A percentile compares a stretch with the other conserved stretches of the same genome.
Conservation (phyloP, 2,329 filamentous ascomycete species). For the Alternaria ethzedia region DNA sequence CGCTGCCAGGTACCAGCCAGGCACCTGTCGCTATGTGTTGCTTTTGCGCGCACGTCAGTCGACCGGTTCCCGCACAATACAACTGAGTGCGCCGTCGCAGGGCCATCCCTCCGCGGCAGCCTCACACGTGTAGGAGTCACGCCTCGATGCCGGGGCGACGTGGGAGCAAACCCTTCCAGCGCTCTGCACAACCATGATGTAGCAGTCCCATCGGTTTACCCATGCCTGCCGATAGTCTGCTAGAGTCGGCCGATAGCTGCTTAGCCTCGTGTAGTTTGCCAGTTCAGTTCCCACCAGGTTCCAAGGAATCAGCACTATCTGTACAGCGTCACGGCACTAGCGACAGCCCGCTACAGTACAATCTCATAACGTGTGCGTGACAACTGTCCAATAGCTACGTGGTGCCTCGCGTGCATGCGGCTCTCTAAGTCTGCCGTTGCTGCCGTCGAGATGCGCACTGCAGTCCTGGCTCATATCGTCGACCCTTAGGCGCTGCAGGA, state of each 20-base stretch:
- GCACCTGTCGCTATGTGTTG: neutral
- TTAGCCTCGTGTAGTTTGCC: slow-evolving; percentile 10
- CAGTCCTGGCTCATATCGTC: neutral
- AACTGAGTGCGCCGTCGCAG: neutral
- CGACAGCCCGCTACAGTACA: neutral
- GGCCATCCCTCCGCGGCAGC: neutral
- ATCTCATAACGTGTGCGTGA: neutral
- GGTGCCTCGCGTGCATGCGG: slow-evolving; percentile 8
- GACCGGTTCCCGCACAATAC: neutral
- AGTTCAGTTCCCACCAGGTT: neutral
- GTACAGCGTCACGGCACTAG: slow-evolving; percentile 4
- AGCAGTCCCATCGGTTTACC: slow-evolving; percentile 13
- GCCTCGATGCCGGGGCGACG: neutral
- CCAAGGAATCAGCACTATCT: neutral
- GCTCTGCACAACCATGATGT: slow-evolving; percentile 9
- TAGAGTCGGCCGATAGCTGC: slow-evolving; percentile 4
- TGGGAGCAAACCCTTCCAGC: neutral
- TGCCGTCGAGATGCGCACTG: slow-evolving; percentile 6
- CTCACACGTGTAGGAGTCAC: slow-evolving; percentile 1
- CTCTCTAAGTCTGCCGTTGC: slow-evolving; percentile 11
- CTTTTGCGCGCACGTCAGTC: neutral
- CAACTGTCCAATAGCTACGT: neutral
- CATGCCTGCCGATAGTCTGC: slow-evolving; percentile 9
- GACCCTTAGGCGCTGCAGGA: slow-evolving; percentile 6
- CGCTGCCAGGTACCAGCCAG: slow-evolving; percentile 8